A percentile compares a stretch with the other conserved stretches of the same genome.
These are phyloP conservation scores for Apodospora peruviana DNA, from an alignment of 495 filamentous ascomycete genomes.

Conservation along the genomic window DNA sequence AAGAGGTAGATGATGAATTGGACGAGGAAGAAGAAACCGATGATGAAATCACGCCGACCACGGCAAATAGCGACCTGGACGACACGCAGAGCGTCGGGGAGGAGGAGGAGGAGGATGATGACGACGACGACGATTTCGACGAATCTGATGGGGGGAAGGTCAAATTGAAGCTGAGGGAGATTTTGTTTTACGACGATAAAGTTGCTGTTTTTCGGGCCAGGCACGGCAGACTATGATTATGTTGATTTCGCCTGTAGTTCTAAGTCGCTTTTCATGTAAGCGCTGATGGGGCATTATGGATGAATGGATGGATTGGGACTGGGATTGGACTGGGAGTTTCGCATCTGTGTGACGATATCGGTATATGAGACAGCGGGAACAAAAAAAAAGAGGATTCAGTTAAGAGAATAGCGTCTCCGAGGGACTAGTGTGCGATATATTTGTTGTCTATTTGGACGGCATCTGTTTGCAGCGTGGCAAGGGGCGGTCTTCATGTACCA, in stretches of 20 bases:
- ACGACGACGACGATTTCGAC: conserved; percentile 50
- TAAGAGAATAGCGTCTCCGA: too few species aligned
- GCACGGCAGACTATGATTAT: conserved; percentile 61
- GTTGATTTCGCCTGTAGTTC: too few species aligned
- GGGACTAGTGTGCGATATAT: too few species aligned
- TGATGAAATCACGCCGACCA: conserved; percentile 39
- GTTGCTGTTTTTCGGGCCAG: conserved; percentile 78
- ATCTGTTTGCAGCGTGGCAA: too few species aligned
- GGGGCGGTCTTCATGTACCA: too few species aligned
- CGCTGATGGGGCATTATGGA: background rate
- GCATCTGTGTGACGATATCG: too few species aligned
- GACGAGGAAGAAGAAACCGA: conserved; percentile 43
- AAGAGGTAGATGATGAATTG: conserved; percentile 32
- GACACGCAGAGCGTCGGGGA: conserved; percentile 35
- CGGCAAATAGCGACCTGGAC: conserved; percentile 27
- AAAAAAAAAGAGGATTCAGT: too few species aligned
- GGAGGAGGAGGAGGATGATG: conserved; percentile 39
- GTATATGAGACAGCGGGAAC: too few species aligned
- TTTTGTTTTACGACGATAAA: conserved; percentile 86
- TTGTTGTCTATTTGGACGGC: too few species aligned
- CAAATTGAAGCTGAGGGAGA: conserved; percentile 69
- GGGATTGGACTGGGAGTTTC: too few species aligned
- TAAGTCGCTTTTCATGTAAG: too few species aligned
- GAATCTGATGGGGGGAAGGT: conserved; percentile 33
- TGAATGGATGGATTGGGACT: too few species aligned